phyloP scores from a whole-genome alignment of 2,329 filamentous ascomycete genomes.

The Rachicladosporium sp. region DNA sequence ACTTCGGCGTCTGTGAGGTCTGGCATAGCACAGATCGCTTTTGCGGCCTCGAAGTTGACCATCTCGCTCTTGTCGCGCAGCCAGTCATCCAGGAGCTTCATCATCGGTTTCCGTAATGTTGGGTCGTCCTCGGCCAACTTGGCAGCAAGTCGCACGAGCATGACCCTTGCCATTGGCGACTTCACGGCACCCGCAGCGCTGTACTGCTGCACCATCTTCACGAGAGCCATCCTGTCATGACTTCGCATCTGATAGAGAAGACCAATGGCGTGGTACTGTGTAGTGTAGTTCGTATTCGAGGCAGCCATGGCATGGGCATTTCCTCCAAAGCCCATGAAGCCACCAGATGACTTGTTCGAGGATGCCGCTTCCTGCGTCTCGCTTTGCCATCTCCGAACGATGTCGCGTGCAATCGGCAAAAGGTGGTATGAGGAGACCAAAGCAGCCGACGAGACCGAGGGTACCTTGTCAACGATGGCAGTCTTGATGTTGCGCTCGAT shows the following conservation, averaged over 20 bases:
- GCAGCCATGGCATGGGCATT: constrained; percentile 58
- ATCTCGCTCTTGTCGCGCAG: constrained; percentile 97
- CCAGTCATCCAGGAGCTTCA: constrained; percentile 92
- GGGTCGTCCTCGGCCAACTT: constrained; percentile 90
- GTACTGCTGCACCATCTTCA: constrained; percentile 99
- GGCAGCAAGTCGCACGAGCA: constrained; percentile 84
- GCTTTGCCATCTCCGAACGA: constrained; percentile 94
- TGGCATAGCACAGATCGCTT: constrained; percentile 90
- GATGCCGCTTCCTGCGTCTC: constrained; percentile 95
- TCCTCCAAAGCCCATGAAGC: constrained; percentile 86
- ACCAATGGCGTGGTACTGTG: constrained; percentile 96
- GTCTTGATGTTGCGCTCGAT: constrained; percentile 99
- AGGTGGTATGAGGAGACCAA: constrained; percentile 96
- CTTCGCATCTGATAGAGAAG: constrained; percentile 95
- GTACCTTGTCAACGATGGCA: constrained; percentile 97
- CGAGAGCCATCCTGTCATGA: constrained; percentile 93
- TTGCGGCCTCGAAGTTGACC: constrained; percentile 98
- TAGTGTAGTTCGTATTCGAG: constrained; percentile 85
- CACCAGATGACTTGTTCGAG: constrained; percentile 73
- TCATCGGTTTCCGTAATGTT: constrained; percentile 86
- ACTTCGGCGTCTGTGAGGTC: constrained; percentile 89
- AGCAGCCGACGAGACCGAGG: constrained; percentile 89
- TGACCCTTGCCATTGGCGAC: constrained; percentile 81
- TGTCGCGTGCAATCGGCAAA: constrained; percentile 86
- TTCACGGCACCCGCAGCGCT: constrained; percentile 83